Evolutionary conservation across 495 filamentous ascomycete species (phyloP).

Genomic region (Chaetomium fimeti): DNA sequence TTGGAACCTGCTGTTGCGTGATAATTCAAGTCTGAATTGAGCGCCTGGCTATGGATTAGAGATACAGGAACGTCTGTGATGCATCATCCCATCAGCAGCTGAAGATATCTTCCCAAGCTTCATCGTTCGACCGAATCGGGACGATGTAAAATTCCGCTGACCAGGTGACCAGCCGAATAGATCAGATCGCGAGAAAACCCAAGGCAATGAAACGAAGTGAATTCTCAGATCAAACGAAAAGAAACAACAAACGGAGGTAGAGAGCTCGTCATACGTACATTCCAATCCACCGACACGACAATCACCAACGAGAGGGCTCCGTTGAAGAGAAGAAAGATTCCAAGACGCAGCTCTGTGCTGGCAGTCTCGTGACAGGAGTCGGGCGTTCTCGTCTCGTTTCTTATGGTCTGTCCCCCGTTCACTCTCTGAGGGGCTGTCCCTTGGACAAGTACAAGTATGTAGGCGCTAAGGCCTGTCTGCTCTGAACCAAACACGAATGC

Average conservation of each 20-base stretch:
- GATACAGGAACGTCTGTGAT: conserved; percentile 34
- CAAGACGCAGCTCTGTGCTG: conserved; percentile 38
- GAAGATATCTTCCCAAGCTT: conserved; percentile 17
- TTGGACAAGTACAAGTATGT: conserved; percentile 19
- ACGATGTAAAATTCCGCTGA: too few species aligned
- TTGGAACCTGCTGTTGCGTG: conserved; percentile 17
- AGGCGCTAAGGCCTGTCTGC: background rate
- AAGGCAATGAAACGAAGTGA: conserved; percentile 16
- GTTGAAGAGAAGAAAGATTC: conserved; percentile 28
- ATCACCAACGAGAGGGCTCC: conserved; percentile 23
- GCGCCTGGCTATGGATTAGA: conserved; percentile 37
- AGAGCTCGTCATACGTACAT: conserved; percentile 38
- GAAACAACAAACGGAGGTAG: conserved; percentile 23
- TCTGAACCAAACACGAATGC: background rate
- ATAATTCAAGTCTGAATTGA: conserved; percentile 31
- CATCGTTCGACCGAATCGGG: background rate
- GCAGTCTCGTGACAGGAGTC: conserved; percentile 29
- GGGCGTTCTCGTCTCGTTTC: conserved; percentile 13
- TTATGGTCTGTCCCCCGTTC: conserved; percentile 10
- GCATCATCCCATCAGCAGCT: conserved; percentile 27
- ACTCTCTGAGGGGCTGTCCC: conserved; percentile 5
- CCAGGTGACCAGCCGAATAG: background rate
- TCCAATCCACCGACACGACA: conserved; percentile 32
- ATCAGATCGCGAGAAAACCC: conserved; percentile 5
- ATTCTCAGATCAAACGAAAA: conserved; percentile 11